Conservation (phyloP, 306 rosid species). For the Citrullus mucosospermus region DNA sequence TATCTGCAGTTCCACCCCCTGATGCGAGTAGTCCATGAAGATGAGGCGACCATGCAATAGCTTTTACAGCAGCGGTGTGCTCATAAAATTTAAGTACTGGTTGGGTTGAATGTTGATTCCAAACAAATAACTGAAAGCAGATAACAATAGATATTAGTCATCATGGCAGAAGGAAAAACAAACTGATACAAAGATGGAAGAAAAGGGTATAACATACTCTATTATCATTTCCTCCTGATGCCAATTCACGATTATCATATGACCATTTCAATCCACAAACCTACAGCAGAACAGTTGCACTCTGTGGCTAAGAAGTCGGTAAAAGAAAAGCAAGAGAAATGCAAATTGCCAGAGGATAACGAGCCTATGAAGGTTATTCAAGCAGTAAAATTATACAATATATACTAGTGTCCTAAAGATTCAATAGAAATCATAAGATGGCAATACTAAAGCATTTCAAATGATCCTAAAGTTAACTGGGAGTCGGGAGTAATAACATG, state of each 20-base stretch:
- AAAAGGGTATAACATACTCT: constrained; percentile 42
- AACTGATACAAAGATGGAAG: neutral
- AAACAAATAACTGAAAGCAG: constrained; percentile 63
- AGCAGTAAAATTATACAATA: neutral
- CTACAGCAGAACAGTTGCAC: constrained; percentile 28
- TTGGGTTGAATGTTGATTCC: constrained; percentile 96
- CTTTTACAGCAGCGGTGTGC: constrained; percentile 98
- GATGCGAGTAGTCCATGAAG: constrained; percentile 99
- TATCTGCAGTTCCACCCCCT: constrained; percentile 97
- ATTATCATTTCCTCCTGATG: constrained; percentile 98
- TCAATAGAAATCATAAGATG: neutral
- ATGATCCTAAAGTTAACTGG: neutral
- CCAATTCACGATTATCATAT: constrained; percentile 88
- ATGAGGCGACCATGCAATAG: constrained; percentile 99
- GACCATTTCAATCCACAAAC: constrained; percentile 99
- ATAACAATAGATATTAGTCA: constrained; percentile 10
- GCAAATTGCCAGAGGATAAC: neutral
- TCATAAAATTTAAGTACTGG: constrained; percentile 90
- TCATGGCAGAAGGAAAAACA: constrained; percentile 9
- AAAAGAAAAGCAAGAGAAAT: neutral
- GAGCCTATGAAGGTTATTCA: neutral
- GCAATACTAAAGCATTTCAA: neutral
- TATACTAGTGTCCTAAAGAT: neutral
- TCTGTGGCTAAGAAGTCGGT: neutral
- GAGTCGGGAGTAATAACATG: too few species aligned